Evolutionary conservation across 441 rosid genomes (phyloP).

Genomic region (Syzygium malaccense): DNA sequence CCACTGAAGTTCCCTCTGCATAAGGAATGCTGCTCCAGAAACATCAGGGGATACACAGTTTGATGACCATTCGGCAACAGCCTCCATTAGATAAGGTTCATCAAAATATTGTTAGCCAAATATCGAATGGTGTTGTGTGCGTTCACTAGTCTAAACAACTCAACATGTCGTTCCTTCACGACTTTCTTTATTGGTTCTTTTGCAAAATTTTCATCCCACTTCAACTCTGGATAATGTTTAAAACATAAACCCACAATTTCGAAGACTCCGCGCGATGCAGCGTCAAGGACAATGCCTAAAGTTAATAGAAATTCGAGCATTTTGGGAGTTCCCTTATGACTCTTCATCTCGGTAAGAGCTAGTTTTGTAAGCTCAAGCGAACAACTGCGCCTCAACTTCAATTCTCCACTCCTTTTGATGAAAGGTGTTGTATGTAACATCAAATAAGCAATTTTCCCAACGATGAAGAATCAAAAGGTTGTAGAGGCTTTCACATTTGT

Average conservation of each 20-base stretch:
- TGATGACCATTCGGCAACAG: neutral
- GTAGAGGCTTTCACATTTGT: no score
- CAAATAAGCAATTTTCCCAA: no score
- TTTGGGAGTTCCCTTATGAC: rapidly evolving
- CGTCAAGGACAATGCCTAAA: neutral
- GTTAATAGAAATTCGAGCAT: no score
- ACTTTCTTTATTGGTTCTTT: no score
- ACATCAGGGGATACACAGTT: neutral
- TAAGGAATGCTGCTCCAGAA: neutral
- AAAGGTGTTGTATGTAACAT: neutral
- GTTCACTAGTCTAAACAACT: neutral
- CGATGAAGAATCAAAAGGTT: no score
- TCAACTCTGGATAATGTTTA: neutral
- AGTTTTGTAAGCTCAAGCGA: no score
- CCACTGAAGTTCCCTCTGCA: neutral
- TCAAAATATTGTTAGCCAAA: rapidly evolving
- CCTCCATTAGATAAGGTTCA: neutral
- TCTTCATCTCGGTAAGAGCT: no score
- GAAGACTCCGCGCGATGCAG: neutral
- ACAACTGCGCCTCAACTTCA: neutral
- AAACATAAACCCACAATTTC: neutral
- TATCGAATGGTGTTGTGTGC: neutral
- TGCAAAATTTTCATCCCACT: no score
- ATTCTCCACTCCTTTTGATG: neutral
- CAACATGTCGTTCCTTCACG: neutral